phyloP scores from a whole-genome alignment of 148 eudicot species.

The Chenopodium berlandieri region DNA sequence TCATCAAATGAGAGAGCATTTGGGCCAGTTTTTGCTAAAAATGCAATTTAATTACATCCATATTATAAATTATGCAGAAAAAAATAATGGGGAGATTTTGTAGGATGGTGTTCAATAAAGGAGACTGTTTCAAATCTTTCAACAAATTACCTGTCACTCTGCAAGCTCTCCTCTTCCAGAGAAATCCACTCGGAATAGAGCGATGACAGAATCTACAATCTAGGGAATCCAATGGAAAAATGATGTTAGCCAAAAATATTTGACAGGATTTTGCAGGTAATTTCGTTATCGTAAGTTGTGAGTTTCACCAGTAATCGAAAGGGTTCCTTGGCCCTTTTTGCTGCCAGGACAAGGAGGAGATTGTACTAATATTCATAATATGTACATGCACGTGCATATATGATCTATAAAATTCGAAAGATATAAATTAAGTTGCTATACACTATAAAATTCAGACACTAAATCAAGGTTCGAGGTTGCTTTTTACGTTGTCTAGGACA shows the following conservation, averaged over 20 bases:
- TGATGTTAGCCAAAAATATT: constrained; percentile 13
- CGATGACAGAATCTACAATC: constrained; percentile 92
- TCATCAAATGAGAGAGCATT: constrained; percentile 82
- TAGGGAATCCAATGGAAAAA: constrained; percentile 22
- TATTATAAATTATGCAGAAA: not conserved
- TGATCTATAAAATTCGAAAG: constrained; percentile 50
- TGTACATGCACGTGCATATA: constrained; percentile 98
- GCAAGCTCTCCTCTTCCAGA: constrained; percentile 97
- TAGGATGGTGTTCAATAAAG: not conserved
- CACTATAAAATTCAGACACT: not conserved
- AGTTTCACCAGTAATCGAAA: constrained; percentile 74
- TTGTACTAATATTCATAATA: constrained; percentile 96
- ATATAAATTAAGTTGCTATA: not conserved
- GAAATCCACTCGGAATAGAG: constrained; percentile 94
- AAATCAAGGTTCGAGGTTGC: not conserved
- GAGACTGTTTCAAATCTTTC: not conserved
- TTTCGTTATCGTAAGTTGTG: not conserved
- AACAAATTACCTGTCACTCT: constrained; percentile 76
- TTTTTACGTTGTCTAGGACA: constrained; percentile 84
- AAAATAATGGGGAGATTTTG: not conserved
- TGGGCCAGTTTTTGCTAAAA: constrained; percentile 95
- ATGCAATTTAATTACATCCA: constrained; percentile 10
- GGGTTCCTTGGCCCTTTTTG: constrained; percentile 98
- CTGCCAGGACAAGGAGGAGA: constrained; percentile 93
- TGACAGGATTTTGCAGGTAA: not conserved